A percentile compares a stretch with the other conserved stretches of the same genome.
phyloP scores from a whole-genome alignment of 129 eudicot species.

The sunflower (Helianthus annuus) region HanXRQr2.0-SUNRISE NC_035438.2:114897453-114897952 shows the following conservation, averaged over 20 bases:
- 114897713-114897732: constrained; percentile 97
- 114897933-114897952: too few relatives aligned
- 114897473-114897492: too few relatives aligned
- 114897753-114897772: constrained; percentile 19
- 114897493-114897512: constrained; percentile 3
- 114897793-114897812: too few relatives aligned
- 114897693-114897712: constrained; percentile 99
- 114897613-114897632: constrained; percentile 42
- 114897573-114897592: constrained; percentile 59
- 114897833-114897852: too few relatives aligned
- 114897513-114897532: constrained; percentile 1
- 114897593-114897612: constrained; percentile 46
- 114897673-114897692: constrained; percentile 50
- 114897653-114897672: constrained; percentile 40
- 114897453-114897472: too few relatives aligned
- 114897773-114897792: too few relatives aligned
- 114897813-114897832: too few relatives aligned
- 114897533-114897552: constrained; percentile 58
- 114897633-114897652: constrained; percentile 31
- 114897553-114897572: constrained; percentile 90
- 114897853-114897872: too few relatives aligned
- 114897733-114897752: constrained; percentile 71
- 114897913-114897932: too few relatives aligned
- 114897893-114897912: too few relatives aligned
- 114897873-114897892: too few relatives aligned